Conservation (phyloP, 805 yeast species). For the Brettanomyces anomalus region DNA sequence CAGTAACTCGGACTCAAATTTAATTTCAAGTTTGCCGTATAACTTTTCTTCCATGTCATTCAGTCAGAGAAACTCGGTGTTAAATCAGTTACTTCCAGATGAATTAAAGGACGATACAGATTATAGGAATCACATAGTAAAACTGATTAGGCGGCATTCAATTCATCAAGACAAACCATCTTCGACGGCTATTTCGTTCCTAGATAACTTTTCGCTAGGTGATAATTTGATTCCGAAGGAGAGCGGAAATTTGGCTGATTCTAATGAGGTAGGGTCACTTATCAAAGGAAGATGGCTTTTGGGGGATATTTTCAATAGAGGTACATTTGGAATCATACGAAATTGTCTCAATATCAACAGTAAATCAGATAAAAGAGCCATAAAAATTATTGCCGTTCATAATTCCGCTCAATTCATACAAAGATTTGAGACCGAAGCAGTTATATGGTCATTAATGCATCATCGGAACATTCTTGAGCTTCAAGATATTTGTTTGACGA, state of each 20-base stretch:
- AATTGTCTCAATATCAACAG: slow-evolving; percentile 14
- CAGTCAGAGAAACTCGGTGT: slow-evolving; percentile 36
- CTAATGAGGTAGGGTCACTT: slow-evolving; percentile 59
- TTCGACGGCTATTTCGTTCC: slow-evolving; percentile 16
- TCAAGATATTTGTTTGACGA: slow-evolving; percentile 51
- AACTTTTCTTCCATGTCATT: slow-evolving; percentile 44
- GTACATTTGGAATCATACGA: slow-evolving; percentile 84
- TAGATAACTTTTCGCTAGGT: slow-evolving; percentile 13
- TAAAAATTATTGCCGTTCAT: slow-evolving; percentile 23
- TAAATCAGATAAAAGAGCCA: slow-evolving; percentile 14
- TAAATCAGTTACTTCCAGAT: slow-evolving; percentile 22
- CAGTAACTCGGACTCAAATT: slow-evolving; percentile 31
- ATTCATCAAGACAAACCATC: slow-evolving; percentile 7
- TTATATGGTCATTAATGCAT: slow-evolving; percentile 62
- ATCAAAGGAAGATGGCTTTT: slow-evolving; percentile 45
- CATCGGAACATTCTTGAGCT: slow-evolving; percentile 63
- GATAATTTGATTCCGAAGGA: slow-evolving; percentile 5
- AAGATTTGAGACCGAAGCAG: slow-evolving; percentile 61
- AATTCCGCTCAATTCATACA: slow-evolving; percentile 38
- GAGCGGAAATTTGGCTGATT: slow-evolving; percentile 9
- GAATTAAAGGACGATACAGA: slow-evolving; percentile 17
- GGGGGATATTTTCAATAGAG: slow-evolving; percentile 75
- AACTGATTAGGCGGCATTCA: slow-evolving; percentile 21
- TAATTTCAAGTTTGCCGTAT: slow-evolving; percentile 36
- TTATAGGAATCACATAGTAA: slow-evolving; percentile 23